Percentiles rank a stretch among this genome's conserved stretches.
These are phyloP conservation scores for Ophiobolus disseminans DNA, from an alignment of 2,329 filamentous ascomycete species.

Conservation along the genomic window DNA sequence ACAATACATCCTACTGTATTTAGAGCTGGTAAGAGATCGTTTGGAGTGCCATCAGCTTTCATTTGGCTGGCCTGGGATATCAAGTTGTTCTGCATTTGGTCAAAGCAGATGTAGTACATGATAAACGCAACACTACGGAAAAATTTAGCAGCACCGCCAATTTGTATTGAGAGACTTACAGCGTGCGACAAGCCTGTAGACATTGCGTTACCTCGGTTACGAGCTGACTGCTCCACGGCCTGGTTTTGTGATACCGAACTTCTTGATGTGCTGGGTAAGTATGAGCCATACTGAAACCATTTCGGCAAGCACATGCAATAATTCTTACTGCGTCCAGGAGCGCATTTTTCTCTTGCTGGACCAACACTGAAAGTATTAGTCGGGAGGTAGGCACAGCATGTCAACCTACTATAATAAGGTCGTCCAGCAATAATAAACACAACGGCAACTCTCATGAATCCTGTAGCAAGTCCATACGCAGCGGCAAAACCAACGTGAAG, in stretches of 20 bases:
- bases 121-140: slow-evolving; percentile 45
- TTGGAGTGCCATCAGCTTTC: slow-evolving; percentile 40
- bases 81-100: slow-evolving; percentile 50
- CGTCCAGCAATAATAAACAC: slow-evolving; percentile 54
- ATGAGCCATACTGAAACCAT: no score
- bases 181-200: slow-evolving; percentile 38
- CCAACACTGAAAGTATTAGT: no score
- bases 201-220: no score
- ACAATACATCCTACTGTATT: slow-evolving; percentile 45
- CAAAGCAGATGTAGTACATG: slow-evolving; percentile 47
- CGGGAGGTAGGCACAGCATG: no score
- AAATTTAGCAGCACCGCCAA: slow-evolving; percentile 40
- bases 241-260: no score
- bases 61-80: slow-evolving; percentile 48
- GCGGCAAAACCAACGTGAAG: slow-evolving; percentile 70
- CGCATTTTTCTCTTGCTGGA: no score
- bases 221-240: no score
- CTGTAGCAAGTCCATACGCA: slow-evolving; percentile 67
- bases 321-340: no score
- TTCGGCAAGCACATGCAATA: no score
- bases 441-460: slow-evolving; percentile 68
- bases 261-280: no score
- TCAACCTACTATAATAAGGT: slow-evolving; percentile 30
- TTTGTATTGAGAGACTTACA: no score
- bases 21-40: slow-evolving; percentile 45